phyloP scores from a whole-genome alignment of 1,139 yeast species.

The Blastobotrys ciferrii region DNA sequence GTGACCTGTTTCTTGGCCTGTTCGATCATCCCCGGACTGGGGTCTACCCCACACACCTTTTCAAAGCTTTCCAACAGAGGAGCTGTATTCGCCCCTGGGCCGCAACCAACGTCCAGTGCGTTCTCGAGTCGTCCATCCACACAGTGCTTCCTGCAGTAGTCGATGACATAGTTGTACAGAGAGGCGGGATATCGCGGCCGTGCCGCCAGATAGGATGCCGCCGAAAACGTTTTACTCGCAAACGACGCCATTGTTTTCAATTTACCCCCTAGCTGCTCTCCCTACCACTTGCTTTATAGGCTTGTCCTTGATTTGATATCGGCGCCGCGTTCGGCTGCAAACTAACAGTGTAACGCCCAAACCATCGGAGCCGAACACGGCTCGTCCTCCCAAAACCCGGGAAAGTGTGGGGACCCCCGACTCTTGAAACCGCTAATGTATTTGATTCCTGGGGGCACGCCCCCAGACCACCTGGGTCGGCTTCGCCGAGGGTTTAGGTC shows the following conservation, averaged over 20 bases:
- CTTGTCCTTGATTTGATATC: too few species aligned
- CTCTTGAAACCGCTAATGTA: too few species aligned
- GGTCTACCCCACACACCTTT: slow-evolving; percentile 64
- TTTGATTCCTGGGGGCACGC: too few species aligned
- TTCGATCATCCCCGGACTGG: slow-evolving; percentile 61
- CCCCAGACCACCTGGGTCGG: too few species aligned
- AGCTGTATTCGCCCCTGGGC: slow-evolving; percentile 76
- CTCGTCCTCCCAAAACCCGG: too few species aligned
- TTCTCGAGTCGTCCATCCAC: slow-evolving; percentile 5
- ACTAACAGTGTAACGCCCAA: too few species aligned
- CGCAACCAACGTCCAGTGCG: slow-evolving; percentile 79
- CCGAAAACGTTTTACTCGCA: slow-evolving; percentile 45
- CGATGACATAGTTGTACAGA: slow-evolving; percentile 48
- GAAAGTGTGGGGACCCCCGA: too few species aligned
- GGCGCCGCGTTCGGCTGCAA: too few species aligned
- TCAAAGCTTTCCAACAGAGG: slow-evolving; percentile 48
- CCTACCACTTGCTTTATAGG: too few species aligned
- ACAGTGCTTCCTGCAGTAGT: slow-evolving; percentile 36
- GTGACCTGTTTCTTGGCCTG: slow-evolving; percentile 40
- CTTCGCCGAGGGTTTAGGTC: too few species aligned
- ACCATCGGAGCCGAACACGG: too few species aligned
- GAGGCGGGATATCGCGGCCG: slow-evolving; percentile 65
- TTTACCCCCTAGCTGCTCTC: too few species aligned
- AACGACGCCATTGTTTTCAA: slow-evolving; percentile 9
- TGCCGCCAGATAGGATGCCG: slow-evolving; percentile 56